Evolutionary conservation across 108 stramenopile species (phyloP).

Genomic region (Skeletonema tropicum): DNA sequence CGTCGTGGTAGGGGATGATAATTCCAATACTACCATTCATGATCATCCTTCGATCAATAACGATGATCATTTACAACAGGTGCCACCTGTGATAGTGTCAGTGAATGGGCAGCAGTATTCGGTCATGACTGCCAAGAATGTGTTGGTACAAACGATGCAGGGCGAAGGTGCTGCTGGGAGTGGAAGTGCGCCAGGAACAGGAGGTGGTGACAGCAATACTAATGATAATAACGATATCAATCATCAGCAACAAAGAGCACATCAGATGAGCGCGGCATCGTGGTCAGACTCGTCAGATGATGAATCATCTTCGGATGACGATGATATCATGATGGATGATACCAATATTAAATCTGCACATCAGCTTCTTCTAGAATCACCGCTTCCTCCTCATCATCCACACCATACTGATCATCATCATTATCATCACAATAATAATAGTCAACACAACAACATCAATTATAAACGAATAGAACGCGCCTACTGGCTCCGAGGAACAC

Average conservation of each 20-base stretch:
- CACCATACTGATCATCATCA: neutral
- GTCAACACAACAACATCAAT: conserved; percentile 12
- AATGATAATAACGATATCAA: neutral
- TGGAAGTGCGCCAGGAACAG: too few species aligned
- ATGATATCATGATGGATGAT: conserved; percentile 30
- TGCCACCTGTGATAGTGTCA: neutral
- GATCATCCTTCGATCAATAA: neutral
- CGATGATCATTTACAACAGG: neutral
- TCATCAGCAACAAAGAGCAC: neutral
- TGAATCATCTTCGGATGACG: conserved; percentile 5
- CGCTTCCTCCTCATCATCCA: conserved; percentile 16
- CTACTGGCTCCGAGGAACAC: conserved; percentile 83
- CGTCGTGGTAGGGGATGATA: conserved; percentile 4
- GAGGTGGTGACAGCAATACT: neutral
- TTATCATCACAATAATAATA: neutral
- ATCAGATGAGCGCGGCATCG: conserved; percentile 4
- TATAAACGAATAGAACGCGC: conserved; percentile 47
- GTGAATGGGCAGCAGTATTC: conserved; percentile 14
- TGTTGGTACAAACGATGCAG: conserved; percentile 60
- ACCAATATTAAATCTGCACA: neutral
- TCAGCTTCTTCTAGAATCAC: conserved; percentile 10
- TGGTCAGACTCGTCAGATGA: conserved; percentile 31
- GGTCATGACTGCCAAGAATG: conserved; percentile 71
- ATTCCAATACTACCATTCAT: neutral
- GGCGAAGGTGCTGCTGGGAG: neutral